Conservation (phyloP, 2,329 filamentous ascomycete genomes). For the Emergomyces pasteurianus region DNA sequence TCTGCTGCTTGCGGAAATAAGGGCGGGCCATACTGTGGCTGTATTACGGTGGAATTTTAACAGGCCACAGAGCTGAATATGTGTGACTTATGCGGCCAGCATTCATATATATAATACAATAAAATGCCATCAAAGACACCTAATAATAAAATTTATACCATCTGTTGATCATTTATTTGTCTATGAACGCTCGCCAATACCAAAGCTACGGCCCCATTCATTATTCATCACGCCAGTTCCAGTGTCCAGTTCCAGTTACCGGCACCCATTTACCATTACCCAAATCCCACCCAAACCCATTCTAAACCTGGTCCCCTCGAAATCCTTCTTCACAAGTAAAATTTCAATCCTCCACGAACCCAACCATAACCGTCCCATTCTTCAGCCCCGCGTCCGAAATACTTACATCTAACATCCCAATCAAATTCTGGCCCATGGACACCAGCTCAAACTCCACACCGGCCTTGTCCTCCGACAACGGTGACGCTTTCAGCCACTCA, state of each 20-base stretch:
- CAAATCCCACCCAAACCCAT: not conserved
- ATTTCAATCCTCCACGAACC: conserved; percentile 55
- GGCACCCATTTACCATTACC: not conserved
- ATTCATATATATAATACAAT: too few species aligned
- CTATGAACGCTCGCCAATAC: not conserved
- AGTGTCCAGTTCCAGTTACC: not conserved
- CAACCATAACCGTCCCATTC: conserved; percentile 91
- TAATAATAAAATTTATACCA: not conserved
- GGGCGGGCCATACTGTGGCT: too few species aligned
- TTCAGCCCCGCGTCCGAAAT: conserved; percentile 76
- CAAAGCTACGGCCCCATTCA: not conserved
- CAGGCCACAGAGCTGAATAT: too few species aligned
- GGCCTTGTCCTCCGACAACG: conserved; percentile 60
- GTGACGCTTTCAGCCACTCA: conserved; percentile 90
- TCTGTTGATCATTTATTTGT: not conserved
- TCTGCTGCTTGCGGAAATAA: too few species aligned
- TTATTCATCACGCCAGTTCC: not conserved
- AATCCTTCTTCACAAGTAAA: too few species aligned
- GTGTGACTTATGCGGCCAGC: too few species aligned
- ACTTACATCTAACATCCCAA: conserved; percentile 59
- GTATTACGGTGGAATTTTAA: too few species aligned
- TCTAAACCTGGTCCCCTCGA: not conserved
- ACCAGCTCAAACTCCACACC: conserved; percentile 78
- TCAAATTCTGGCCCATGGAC: conserved; percentile 74
- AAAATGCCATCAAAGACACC: too few species aligned